Evolutionary conservation across 352 stramenopile species (phyloP), one percentile per base, ranked within the genome.

Genomic region (Plasmopara muralis): DNA sequence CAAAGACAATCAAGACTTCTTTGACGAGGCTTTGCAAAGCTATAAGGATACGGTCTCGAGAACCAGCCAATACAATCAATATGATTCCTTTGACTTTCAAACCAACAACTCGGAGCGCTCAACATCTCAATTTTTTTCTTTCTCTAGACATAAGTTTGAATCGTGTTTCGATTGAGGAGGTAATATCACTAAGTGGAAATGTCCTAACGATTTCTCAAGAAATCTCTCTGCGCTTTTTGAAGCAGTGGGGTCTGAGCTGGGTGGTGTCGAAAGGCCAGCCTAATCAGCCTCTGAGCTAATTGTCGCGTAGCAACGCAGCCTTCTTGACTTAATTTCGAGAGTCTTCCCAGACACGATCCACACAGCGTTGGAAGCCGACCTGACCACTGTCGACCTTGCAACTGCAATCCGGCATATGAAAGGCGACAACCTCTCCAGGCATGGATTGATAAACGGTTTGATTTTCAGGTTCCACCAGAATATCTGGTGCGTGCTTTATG

Each of bases 21-120:
- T 40, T 15, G 35, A 13, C 35, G 35, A 40, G 14, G 35, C 35
- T 10, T 15, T 40, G 35, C 35, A 10, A 9, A 15, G 18, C n/a
- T 43, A 43, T 14, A 43, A 43, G 38, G n/a, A 43, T 9, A 43
- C 38, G 10, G 38, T 43, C 38, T 25, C n/a, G 38, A 20, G 38
- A 16, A 43, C 38, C 6, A 20, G n/a, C 38, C n/a, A 43, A 14
- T 15, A 43, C 38, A 4, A 43, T 16, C 38, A 43, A 45, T n/a
- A 31, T 10, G 6, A n/a, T 45, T n/a, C 15, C 5, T 31, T 31
- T 31, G 40, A 45, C 2, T 31, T 45, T 29, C 15, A 45, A 45
- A 12, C 10, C 4, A 5, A n/a, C 15, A 45, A 45, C 10, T 45
- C 18, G 1, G 10, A 45, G 40, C 9, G 10, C 7, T 45, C 6